Evolutionary conservation across 2,329 filamentous ascomycete species (phyloP), one percentile per base, ranked within the genome.

Genomic region (Gliomastix tumulicola): DNA sequence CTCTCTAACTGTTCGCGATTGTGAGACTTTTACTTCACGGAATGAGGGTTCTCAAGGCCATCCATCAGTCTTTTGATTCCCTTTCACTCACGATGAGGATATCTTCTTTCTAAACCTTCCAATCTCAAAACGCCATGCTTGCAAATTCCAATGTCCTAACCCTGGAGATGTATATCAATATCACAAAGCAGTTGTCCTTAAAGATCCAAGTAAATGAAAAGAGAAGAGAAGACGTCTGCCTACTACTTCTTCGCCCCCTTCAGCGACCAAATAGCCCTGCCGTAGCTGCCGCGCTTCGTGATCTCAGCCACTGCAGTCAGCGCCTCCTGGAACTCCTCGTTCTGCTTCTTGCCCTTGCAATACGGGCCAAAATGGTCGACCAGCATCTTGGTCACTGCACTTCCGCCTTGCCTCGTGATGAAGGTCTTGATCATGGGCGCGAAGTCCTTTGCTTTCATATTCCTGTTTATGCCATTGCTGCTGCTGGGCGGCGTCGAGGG

Each of bases 321-420:
- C 48, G 88, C 88, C 49, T 76, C 71, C 60, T 88, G 90, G 56
- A 97, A 97, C 55, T 88, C 83, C 15, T 78, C 75, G 35, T 81
- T 82, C 42, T 85, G 75, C 30, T 78, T 84, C 17, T 73, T 75
- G 3, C 55, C 55, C 1, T 59, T 58, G 53, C 88, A 94, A 50
- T 80, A 84, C 12, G 77, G 76, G 57, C 89, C 87, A 59, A 96
- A 97, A 51, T 95, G 88, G 50, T 94, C 85, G 18, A 95, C 84
- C 31, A 96, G 62, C 69, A 88, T 82, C 63, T 94, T 88, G 30
- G 84, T 89, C 6, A 86, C 80, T 6, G 85, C 86, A 22, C 76
- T 74, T 4, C 88, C 88, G 9, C 85, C 84, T 38, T 94, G 88
- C 18, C 77, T 71, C 31, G 73, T 70, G 45, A 97, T 80, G 48